phyloP scores from a whole-genome alignment of 768 basidiomycete genomes.

The Lactifluus pinguis region DNA sequence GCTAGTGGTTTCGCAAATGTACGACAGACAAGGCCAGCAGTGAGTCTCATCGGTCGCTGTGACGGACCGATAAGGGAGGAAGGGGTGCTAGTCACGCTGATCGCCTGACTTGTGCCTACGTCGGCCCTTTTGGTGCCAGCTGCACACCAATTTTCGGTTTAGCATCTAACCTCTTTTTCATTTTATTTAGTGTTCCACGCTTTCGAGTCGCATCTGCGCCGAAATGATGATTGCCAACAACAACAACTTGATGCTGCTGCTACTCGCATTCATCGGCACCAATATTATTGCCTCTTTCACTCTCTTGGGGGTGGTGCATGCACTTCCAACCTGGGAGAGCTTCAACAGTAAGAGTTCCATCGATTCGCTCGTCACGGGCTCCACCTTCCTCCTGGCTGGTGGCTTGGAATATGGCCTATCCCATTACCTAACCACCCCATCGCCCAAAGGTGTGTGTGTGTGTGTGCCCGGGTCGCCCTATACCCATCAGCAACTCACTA shows the following conservation, averaged over 20 bases:
- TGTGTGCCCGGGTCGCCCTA: background rate
- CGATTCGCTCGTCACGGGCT: constrained; percentile 1
- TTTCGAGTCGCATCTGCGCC: background rate
- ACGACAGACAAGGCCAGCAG: background rate
- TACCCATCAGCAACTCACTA: background rate
- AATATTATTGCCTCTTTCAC: background rate
- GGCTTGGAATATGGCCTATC: constrained; percentile 1
- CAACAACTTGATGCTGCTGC: background rate
- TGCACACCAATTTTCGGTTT: too few species aligned
- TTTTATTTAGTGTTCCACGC: too few species aligned
- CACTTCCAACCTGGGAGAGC: background rate
- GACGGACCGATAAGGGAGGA: too few species aligned
- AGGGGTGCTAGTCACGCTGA: too few species aligned
- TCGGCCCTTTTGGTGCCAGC: too few species aligned
- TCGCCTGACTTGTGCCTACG: too few species aligned
- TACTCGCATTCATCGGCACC: background rate
- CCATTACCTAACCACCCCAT: background rate
- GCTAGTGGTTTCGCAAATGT: background rate
- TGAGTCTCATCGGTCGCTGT: background rate
- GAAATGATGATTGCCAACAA: background rate
- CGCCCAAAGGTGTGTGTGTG: background rate
- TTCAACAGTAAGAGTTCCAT: background rate
- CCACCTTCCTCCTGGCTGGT: background rate
- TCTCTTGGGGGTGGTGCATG: too few species aligned
- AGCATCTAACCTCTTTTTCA: too few species aligned